These are phyloP conservation scores for Lobosporangium transversale DNA, from an alignment of 192 early-diverging fungal species.

Conservation along the genomic window DNA sequence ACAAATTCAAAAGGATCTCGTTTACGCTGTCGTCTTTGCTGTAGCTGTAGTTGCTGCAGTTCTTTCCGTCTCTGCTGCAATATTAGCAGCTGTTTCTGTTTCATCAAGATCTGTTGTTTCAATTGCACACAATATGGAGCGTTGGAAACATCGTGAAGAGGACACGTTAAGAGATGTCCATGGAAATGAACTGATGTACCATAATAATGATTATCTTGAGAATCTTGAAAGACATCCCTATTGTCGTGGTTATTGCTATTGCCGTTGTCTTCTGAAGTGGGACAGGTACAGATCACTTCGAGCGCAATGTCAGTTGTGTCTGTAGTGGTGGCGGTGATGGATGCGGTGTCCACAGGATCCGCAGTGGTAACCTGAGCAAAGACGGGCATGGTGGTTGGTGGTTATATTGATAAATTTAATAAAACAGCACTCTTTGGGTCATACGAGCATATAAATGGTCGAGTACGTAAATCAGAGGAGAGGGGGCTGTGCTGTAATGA, in stretches of 20 bases:
- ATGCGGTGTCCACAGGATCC: slow-evolving; percentile 26
- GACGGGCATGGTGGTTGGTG: slow-evolving; percentile 28
- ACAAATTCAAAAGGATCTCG: slow-evolving; percentile 33
- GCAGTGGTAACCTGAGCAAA: slow-evolving; percentile 26
- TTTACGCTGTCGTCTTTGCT: slow-evolving; percentile 4
- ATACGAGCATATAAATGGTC: too few species aligned
- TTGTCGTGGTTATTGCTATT: not conserved
- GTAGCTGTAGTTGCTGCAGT: not conserved
- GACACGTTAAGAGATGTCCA: slow-evolving; percentile 14
- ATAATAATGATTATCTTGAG: not conserved
- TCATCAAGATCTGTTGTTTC: not conserved
- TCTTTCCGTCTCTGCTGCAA: not conserved
- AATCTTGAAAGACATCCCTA: not conserved
- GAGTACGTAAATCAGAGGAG: too few species aligned
- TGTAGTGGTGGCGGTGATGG: slow-evolving; percentile 6
- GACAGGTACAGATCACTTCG: slow-evolving; percentile 19
- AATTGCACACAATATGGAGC: slow-evolving; percentile 1
- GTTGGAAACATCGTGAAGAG: not conserved
- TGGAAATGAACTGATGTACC: slow-evolving; percentile 6
- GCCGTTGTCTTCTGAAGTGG: slow-evolving; percentile 3
- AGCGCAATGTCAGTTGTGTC: not conserved
- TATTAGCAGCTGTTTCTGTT: not conserved
- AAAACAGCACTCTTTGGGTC: too few species aligned
- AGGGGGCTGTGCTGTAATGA: too few species aligned
- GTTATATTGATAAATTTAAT: too few species aligned